These are phyloP conservation scores for Coemansia biformis DNA, from an alignment of 192 early-diverging fungal species.

Conservation along the genomic window DNA sequence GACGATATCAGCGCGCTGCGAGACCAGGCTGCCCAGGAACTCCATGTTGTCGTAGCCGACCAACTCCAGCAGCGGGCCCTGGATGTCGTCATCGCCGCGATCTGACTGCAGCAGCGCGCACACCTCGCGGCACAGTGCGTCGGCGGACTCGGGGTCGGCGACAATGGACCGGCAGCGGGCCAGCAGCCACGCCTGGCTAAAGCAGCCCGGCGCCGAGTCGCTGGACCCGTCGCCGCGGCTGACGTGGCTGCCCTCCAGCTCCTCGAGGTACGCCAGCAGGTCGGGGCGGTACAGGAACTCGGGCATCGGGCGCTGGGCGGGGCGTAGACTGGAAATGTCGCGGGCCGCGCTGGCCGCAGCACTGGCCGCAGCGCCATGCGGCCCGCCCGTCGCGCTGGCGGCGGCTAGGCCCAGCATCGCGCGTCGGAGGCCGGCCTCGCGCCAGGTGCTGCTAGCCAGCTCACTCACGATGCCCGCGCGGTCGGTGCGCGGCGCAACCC, in stretches of 20 bases:
- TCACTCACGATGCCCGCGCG: conserved; percentile 5
- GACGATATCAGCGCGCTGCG: conserved; percentile 28
- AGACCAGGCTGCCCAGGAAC: conserved; percentile 32
- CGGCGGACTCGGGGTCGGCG: conserved; percentile 11
- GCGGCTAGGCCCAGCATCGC: conserved; percentile 9
- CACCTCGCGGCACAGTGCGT: conserved; percentile 27
- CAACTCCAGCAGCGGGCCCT: conserved; percentile 43
- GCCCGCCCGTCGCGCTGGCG: not conserved
- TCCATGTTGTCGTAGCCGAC: conserved; percentile 49
- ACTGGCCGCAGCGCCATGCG: conserved; percentile 3
- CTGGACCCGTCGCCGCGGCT: not conserved
- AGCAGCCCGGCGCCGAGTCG: too few relatives aligned
- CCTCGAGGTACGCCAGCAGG: conserved; percentile 17
- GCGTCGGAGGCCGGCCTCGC: conserved; percentile 16
- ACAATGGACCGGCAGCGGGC: conserved; percentile 15
- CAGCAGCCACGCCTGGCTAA: conserved; percentile 23
- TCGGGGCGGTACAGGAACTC: conserved; percentile 27
- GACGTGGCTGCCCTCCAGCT: conserved; percentile 9
- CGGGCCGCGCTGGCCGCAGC: conserved; percentile 2
- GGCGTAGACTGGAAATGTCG: too few relatives aligned
- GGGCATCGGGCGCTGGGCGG: conserved; percentile 5
- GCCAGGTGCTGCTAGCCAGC: conserved; percentile 22
- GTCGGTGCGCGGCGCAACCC: not conserved
- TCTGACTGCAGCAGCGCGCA: conserved; percentile 24
- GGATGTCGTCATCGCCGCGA: conserved; percentile 37